Conservation (phyloP, 2,329 filamentous ascomycete species). For the Annulohypoxylon truncatum region DNA sequence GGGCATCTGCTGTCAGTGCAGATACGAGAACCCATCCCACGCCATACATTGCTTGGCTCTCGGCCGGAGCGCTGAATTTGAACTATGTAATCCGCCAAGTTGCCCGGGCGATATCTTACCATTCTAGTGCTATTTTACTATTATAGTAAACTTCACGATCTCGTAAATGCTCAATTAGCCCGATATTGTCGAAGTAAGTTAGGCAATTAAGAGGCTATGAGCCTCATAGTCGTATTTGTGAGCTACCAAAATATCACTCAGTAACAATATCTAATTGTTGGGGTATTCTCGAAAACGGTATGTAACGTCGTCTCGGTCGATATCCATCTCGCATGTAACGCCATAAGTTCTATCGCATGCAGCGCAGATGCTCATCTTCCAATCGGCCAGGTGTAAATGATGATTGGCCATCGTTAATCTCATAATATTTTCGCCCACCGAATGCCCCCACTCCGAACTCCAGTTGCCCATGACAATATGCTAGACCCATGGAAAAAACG, state of each 20-base stretch:
- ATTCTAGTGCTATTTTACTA: slow-evolving; percentile 3
- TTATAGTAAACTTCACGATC: slow-evolving; percentile 10
- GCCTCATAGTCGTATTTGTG: slow-evolving; percentile 26
- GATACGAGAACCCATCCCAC: slow-evolving; percentile 36
- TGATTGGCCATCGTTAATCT: slow-evolving; percentile 26
- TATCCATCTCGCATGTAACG: slow-evolving; percentile 33
- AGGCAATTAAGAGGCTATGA: slow-evolving; percentile 21
- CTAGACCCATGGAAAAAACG: slow-evolving; percentile 26
- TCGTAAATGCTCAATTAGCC: slow-evolving; percentile 20
- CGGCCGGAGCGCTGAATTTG: slow-evolving; percentile 11
- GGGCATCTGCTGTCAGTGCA: slow-evolving; percentile 38
- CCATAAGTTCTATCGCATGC: slow-evolving; percentile 33
- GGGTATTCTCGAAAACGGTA: slow-evolving; percentile 26
- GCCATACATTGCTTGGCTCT: slow-evolving; percentile 28
- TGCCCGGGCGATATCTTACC: slow-evolving; percentile 19
- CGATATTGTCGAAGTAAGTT: background rate
- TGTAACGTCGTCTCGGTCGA: slow-evolving; percentile 34
- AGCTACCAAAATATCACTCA: slow-evolving; percentile 22
- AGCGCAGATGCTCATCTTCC: slow-evolving; percentile 25
- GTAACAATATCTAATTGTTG: slow-evolving; percentile 21
- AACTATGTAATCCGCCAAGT: slow-evolving; percentile 8
- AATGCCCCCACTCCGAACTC: slow-evolving; percentile 34
- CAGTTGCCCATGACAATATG: slow-evolving; percentile 26
- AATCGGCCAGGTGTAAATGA: slow-evolving; percentile 26
- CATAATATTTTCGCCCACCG: slow-evolving; percentile 15